Conservation (phyloP, 805 yeast species). For the Metschnikowia bowlesiae region DNA sequence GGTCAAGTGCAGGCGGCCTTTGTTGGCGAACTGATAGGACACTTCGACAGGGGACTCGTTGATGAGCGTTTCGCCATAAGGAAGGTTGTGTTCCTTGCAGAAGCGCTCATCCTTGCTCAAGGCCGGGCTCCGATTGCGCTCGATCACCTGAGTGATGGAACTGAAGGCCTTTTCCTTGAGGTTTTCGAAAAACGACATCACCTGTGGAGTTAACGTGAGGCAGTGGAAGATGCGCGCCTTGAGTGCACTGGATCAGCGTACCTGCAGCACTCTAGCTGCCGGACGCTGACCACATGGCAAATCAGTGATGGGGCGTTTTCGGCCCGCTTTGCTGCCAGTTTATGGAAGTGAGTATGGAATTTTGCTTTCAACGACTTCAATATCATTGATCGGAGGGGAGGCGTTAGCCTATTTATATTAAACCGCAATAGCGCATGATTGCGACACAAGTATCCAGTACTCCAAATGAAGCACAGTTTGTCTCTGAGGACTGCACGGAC, state of each 20-base stretch:
- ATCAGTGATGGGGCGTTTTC: too few relatives aligned
- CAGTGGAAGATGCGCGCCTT: neutral
- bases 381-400: too few relatives aligned
- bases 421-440: too few relatives aligned
- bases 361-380: too few relatives aligned
- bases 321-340: too few relatives aligned
- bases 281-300: neutral
- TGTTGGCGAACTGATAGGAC: slow-evolving; percentile 25
- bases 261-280: neutral
- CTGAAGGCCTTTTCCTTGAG: slow-evolving; percentile 44
- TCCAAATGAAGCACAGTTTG: too few relatives aligned
- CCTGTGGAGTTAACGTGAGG: neutral
- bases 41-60: slow-evolving; percentile 66
- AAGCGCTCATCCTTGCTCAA: slow-evolving; percentile 68
- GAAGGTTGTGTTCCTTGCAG: slow-evolving; percentile 63
- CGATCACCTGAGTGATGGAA: slow-evolving; percentile 41
- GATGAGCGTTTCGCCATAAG: slow-evolving; percentile 61
- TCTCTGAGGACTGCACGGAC: too few relatives aligned
- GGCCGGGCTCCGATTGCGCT: slow-evolving; percentile 39
- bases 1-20: slow-evolving; percentile 18
- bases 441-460: too few relatives aligned
- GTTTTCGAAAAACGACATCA: slow-evolving; percentile 50
- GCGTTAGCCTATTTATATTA: too few relatives aligned
- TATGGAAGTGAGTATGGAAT: too few relatives aligned
- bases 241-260: neutral